Evolutionary conservation across 192 early-diverging fungal species (phyloP).

Genomic region (Coemansia umbellata): DNA sequence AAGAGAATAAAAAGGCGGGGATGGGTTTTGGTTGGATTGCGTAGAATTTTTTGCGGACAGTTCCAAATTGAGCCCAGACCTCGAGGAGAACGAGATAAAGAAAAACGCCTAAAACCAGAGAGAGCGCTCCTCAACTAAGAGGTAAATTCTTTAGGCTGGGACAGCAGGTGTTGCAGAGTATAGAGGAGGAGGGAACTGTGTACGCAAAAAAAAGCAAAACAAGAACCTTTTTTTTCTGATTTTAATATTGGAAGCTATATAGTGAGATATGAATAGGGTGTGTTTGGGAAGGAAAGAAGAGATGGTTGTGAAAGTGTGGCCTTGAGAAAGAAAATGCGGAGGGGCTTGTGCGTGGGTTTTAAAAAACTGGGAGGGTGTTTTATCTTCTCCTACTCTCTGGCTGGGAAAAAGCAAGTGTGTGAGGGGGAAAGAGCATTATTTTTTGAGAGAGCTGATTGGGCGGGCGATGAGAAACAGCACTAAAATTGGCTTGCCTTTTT

Average conservation of each 20-base stretch:
- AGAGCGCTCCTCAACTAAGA: no score
- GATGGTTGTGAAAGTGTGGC: neutral
- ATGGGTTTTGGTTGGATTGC: neutral
- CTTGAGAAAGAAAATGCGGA: neutral
- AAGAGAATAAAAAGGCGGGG: neutral
- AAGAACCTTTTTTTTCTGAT: no score
- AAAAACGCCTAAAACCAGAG: no score
- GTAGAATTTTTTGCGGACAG: slow-evolving; percentile 1
- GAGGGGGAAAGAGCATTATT: no score
- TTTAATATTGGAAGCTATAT: no score
- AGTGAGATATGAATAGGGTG: no score
- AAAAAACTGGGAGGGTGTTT: neutral
- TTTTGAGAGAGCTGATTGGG: slow-evolving; percentile 2
- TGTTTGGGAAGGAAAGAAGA: neutral
- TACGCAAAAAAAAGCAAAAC: slow-evolving; percentile 2
- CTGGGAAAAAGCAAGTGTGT: neutral
- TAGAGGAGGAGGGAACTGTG: neutral
- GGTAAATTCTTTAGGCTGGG: no score
- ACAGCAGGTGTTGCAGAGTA: no score
- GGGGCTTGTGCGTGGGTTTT: neutral
- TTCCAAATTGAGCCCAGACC: no score
- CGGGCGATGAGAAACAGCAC: no score
- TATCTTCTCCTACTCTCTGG: neutral
- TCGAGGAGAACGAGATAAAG: no score
- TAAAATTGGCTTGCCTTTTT: no score